A percentile compares a stretch with the other conserved stretches of the same genome.
phyloP scores from a whole-genome alignment of 208 protist species.

The Acanthamoeba lenticulata region DNA sequence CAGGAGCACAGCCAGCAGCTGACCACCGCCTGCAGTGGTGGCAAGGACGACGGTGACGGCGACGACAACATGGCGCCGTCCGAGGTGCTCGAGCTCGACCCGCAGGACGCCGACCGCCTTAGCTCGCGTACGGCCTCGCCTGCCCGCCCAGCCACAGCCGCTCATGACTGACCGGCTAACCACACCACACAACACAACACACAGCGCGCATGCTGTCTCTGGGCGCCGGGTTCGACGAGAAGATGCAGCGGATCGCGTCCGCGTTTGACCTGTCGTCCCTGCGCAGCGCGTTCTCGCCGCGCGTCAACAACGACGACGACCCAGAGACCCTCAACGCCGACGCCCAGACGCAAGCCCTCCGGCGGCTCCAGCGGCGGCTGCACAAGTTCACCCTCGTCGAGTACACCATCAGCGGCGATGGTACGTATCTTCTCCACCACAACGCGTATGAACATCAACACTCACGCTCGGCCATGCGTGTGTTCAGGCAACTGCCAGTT shows the following conservation, averaged over 20 bases:
- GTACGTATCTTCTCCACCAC: not conserved
- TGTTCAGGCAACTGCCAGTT: constrained; percentile 68
- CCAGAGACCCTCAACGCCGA: not conserved
- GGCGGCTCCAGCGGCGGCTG: constrained; percentile 13
- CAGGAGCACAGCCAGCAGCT: not conserved
- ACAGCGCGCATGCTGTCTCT: constrained; percentile 11
- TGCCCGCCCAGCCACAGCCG: not conserved
- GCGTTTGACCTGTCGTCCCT: constrained; percentile 16
- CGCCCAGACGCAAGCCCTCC: not conserved
- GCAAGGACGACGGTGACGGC: not conserved
- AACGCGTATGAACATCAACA: not conserved
- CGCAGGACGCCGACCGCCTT: not conserved
- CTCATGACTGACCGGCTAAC: not conserved
- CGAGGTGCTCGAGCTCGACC: not conserved
- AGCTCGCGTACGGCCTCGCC: not conserved
- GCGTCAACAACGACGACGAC: constrained; percentile 8
- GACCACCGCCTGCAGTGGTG: not conserved
- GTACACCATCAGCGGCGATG: constrained; percentile 52
- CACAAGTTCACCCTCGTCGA: constrained; percentile 43
- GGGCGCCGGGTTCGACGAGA: constrained; percentile 28
- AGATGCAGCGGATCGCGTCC: constrained; percentile 16
- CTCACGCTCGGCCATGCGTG: not conserved
- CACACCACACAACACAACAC: too few relatives aligned
- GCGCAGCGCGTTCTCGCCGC: constrained; percentile 6
- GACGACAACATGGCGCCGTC: not conserved